Evolutionary conservation across 2,329 filamentous ascomycete species (phyloP).

Genomic region (Scytalidium lignicola): DNA sequence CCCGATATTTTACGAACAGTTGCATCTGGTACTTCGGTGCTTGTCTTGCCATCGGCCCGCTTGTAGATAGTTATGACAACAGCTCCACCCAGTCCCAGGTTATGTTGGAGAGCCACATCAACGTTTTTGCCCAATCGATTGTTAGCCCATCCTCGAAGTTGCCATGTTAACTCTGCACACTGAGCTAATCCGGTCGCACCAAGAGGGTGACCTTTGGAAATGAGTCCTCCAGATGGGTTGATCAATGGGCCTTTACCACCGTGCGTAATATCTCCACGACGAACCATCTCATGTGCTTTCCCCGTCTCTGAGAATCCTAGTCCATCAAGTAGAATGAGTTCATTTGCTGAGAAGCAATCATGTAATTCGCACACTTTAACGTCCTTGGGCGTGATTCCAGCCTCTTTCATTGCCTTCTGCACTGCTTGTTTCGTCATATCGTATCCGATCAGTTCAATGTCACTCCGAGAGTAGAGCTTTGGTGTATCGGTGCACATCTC

Average conservation of each 20-base stretch:
- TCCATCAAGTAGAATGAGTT: constrained; percentile 83
- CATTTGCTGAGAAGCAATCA: constrained; percentile 92
- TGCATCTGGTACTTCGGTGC: constrained; percentile 54
- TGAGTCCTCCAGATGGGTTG: constrained; percentile 87
- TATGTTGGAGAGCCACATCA: constrained; percentile 76
- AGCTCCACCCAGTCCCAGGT: constrained; percentile 82
- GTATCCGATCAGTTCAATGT: constrained; percentile 83
- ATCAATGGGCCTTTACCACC: constrained; percentile 64
- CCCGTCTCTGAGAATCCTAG: constrained; percentile 71
- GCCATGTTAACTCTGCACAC: constrained; percentile 90
- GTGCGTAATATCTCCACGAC: constrained; percentile 81
- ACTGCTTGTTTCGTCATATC: constrained; percentile 72
- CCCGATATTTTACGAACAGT: constrained; percentile 59
- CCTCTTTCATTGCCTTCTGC: constrained; percentile 62
- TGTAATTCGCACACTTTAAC: constrained; percentile 83
- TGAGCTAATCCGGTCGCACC: constrained; percentile 88
- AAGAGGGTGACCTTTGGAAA: constrained; percentile 89
- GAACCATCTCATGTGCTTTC: constrained; percentile 84
- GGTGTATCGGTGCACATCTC: constrained; percentile 74
- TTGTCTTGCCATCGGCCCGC: constrained; percentile 68
- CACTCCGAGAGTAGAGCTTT: constrained; percentile 66
- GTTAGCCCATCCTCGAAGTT: constrained; percentile 89
- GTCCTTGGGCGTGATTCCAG: constrained; percentile 60
- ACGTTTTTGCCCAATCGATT: constrained; percentile 68
- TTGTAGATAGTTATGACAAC: constrained; percentile 84